Evolutionary conservation across 1,284 basidiomycete genomes (phyloP), one percentile per base, ranked within the genome.

Genomic region (Ustilago bromivora): DNA sequence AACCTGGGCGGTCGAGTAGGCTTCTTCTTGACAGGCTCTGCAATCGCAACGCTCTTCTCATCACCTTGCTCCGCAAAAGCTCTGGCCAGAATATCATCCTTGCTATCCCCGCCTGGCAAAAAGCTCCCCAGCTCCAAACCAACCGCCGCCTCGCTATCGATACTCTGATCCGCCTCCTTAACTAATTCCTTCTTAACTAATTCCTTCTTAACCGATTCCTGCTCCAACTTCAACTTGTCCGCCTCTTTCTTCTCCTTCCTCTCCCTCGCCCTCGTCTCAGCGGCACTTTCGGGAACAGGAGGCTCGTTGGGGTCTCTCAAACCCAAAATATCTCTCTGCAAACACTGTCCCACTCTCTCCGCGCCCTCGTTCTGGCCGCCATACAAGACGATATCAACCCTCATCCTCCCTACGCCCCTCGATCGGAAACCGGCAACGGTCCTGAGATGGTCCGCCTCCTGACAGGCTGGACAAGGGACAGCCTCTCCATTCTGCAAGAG

Each of bases 311-410:
- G 84, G 49, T 85, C 84, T 28, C 84, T 66, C 32, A 85, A 65
- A 9, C 84, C 84, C 35, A 85, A 61, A 28, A 86, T 75, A 64
- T 86, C 84, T 5, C 84, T 66, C 51, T 83, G 76, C n/a, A 86
- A 71, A 52, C 84, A 86, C 41, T 85, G 81, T 3, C 83, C 84
- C 4, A 97, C 94, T 19, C 91, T 90, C 81, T 96, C 94, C 1
- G 93, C 95, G 1, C 74, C 75, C 71, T 95, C 91, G 82, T 92
- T 93, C 87, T 96, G 94, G 83, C 96, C 95, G 76, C 95, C 94
- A 85, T 98, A 97, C 40, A 98, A 88, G 0, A 98, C 94, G 9
- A 97, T 94, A 70, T 92, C 93, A 0, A 94, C 92, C 43, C 94
- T 91, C 62, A 97, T 88, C 70, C 90, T 90, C 1, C 95, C 95